phyloP scores from a whole-genome alignment of 2,329 filamentous ascomycete species.

The Ceratocystis papillata region DNA sequence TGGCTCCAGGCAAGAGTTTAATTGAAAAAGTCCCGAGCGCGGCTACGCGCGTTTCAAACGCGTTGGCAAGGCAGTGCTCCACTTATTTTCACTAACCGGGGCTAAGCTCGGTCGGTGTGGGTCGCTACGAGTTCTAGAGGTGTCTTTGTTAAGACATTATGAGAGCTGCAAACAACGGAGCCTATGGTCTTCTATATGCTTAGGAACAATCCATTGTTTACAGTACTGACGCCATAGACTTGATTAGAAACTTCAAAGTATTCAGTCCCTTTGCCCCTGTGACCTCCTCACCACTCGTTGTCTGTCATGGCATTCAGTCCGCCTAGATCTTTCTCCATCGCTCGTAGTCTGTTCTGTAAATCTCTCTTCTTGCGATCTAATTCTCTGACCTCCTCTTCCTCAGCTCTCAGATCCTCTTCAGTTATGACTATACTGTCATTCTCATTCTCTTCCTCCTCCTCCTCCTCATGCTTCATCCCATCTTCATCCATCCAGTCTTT shows the following conservation, averaged over 20 bases:
- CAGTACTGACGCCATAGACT: neutral
- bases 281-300: slow-evolving; percentile 7
- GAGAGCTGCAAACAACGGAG: neutral
- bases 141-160: neutral
- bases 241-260: neutral
- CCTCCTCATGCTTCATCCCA: slow-evolving; percentile 40
- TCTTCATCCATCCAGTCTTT: slow-evolving; percentile 48
- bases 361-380: slow-evolving; percentile 48
- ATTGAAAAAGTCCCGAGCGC: neutral
- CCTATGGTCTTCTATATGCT: neutral
- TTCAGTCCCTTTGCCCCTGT: neutral
- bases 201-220: too few species aligned
- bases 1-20: neutral
- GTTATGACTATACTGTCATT: slow-evolving; percentile 42
- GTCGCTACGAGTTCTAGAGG: neutral
- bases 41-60: neutral
- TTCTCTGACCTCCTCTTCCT: slow-evolving; percentile 55
- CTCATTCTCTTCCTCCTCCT: slow-evolving; percentile 39
- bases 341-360: slow-evolving; percentile 41
- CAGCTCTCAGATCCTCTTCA: slow-evolving; percentile 55
- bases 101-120: neutral
- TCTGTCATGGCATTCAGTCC: slow-evolving; percentile 44
- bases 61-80: neutral
- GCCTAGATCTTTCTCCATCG: slow-evolving; percentile 47
- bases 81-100: neutral